Evolutionary conservation across 2,329 filamentous ascomycete species (phyloP).

Genomic region (Aspergillus quadrilineatus): DNA sequence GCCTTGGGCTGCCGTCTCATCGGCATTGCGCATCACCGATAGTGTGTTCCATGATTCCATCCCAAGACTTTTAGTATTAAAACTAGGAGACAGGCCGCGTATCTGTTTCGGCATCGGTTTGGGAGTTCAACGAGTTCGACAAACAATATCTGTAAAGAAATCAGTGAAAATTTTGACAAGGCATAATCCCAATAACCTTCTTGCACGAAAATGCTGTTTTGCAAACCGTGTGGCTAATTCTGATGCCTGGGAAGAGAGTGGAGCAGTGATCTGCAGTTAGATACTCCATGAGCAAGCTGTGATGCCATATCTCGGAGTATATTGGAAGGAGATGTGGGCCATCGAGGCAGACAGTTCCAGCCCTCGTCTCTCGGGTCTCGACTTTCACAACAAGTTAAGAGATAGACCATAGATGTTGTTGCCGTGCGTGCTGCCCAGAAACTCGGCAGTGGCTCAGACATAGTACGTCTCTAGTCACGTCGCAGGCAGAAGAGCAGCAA

Average conservation of each 20-base stretch:
- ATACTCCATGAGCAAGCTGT: constrained; percentile 6
- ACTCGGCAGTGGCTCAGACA: constrained; percentile 3
- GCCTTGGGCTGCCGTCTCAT: constrained; percentile 2
- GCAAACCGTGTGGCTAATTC: constrained; percentile 1
- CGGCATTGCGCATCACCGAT: constrained; percentile 3
- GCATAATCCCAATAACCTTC: not conserved
- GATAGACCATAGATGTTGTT: not conserved
- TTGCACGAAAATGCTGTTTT: not conserved
- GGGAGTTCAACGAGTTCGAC: not conserved
- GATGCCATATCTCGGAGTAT: constrained; percentile 2
- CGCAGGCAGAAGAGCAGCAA: not conserved
- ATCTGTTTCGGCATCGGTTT: not conserved
- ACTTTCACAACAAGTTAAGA: not conserved
- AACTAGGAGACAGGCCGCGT: not conserved
- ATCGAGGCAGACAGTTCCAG: not conserved
- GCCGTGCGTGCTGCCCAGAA: not conserved
- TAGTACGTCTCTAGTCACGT: not conserved
- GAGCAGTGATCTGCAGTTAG: constrained; percentile 5
- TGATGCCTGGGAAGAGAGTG: constrained; percentile 11
- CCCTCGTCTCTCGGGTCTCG: not conserved
- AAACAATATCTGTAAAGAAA: not conserved
- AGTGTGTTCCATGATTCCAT: not conserved
- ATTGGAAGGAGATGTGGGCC: not conserved
- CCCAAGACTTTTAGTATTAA: constrained; percentile 4
- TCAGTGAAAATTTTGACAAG: not conserved